Percentiles rank a stretch among this genome's conserved stretches.
phyloP scores from a whole-genome alignment of 257 asterid species.

The Solanum virginianum region DNA sequence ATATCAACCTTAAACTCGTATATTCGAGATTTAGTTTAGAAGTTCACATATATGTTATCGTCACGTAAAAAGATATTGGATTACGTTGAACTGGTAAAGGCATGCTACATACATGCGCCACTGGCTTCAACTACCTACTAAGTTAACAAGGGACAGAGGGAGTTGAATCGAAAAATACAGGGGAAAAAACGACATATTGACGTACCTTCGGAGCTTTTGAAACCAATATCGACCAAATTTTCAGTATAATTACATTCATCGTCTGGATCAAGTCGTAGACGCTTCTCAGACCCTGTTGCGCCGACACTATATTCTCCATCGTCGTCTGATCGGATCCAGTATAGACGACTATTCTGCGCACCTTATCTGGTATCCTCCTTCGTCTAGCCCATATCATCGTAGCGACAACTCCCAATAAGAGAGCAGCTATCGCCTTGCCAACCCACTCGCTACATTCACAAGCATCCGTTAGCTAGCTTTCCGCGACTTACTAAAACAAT shows the following conservation, averaged over 20 bases:
- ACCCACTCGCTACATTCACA: constrained; percentile 55
- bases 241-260: constrained; percentile 47
- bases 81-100: not conserved
- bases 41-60: not conserved
- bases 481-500: not conserved
- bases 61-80: not conserved
- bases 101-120: not conserved
- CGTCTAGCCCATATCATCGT: constrained; percentile 35
- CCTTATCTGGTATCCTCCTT: constrained; percentile 16
- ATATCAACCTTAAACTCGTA: not conserved
- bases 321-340: constrained; percentile 60
- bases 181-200: too few relatives aligned
- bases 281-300: constrained; percentile 61
- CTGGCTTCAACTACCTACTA: not conserved
- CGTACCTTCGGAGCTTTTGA: constrained; percentile 78
- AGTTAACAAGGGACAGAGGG: not conserved
- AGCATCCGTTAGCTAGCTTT: not conserved
- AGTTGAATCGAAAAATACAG: not conserved
- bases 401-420: constrained; percentile 39
- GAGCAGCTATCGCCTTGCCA: constrained; percentile 51
- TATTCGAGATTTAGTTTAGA: not conserved
- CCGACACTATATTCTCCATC: constrained; percentile 75
- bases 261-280: constrained; percentile 43
- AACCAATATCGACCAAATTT: constrained; percentile 53
- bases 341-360: constrained; percentile 35